Evolutionary conservation across 345 rosid species (phyloP).

Genomic region (Erodium maritimum): DNA sequence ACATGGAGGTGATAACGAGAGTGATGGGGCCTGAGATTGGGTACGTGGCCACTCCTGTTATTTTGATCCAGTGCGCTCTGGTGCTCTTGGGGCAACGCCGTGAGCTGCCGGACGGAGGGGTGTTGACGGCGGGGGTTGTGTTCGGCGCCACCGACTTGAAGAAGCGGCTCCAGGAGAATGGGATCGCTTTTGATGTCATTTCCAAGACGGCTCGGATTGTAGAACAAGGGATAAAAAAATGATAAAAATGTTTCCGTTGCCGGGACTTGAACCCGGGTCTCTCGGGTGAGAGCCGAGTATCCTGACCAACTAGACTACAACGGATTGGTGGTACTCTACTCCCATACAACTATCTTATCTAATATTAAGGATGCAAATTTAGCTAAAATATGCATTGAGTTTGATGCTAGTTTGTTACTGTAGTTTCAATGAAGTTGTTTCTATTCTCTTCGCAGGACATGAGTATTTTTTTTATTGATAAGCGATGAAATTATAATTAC

Average conservation of each 20-base stretch:
- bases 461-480: too few relatives aligned
- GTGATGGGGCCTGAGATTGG: slow-evolving; percentile 83
- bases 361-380: too few relatives aligned
- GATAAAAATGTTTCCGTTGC: slow-evolving; percentile 27
- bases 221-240: too few relatives aligned
- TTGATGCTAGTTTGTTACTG: too few relatives aligned
- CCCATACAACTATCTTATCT: too few relatives aligned
- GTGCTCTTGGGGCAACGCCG: slow-evolving; percentile 42
- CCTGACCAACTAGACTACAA: slow-evolving; percentile 39
- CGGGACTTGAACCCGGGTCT: slow-evolving; percentile 34
- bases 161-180: slow-evolving; percentile 54
- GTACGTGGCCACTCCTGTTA: slow-evolving; percentile 63
- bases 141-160: slow-evolving; percentile 72
- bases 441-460: too few relatives aligned
- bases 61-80: slow-evolving; percentile 58
- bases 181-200: slow-evolving; percentile 61
- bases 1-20: slow-evolving; percentile 57
- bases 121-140: slow-evolving; percentile 63
- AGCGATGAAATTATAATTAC: too few relatives aligned
- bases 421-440: too few relatives aligned
- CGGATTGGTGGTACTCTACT: too few relatives aligned
- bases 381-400: too few relatives aligned
- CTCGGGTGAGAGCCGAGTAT: slow-evolving; percentile 39
- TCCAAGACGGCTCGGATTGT: slow-evolving; percentile 43
- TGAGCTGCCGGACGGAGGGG: slow-evolving; percentile 64